These are phyloP conservation scores for Coleophoma eucalyptorum DNA, from an alignment of 2,329 filamentous ascomycete species.

Conservation along the genomic window DNA sequence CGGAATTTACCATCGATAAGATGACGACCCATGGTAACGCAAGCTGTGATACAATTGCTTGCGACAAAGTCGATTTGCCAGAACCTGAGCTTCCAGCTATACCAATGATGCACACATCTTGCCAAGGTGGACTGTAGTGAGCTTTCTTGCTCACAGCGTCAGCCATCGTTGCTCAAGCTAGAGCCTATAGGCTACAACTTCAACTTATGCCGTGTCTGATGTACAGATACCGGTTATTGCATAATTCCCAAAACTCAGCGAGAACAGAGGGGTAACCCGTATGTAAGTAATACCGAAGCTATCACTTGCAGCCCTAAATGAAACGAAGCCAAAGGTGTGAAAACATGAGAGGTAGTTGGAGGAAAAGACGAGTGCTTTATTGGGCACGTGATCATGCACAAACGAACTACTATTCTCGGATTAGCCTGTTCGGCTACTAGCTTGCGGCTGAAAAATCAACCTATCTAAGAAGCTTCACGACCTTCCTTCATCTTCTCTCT, in stretches of 20 bases:
- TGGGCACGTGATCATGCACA: too few species aligned
- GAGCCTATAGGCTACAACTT: too few species aligned
- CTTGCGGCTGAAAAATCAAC: background rate
- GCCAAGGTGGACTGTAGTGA: constrained; percentile 93
- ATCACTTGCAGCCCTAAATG: too few species aligned
- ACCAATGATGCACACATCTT: constrained; percentile 92
- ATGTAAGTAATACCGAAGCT: too few species aligned
- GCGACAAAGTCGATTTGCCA: constrained; percentile 87
- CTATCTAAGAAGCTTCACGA: background rate
- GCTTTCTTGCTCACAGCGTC: constrained; percentile 35
- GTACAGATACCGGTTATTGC: too few species aligned
- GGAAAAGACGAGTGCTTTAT: too few species aligned
- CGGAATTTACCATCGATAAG: constrained; percentile 74
- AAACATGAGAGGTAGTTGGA: too few species aligned
- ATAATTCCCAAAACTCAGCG: too few species aligned
- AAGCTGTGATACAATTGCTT: constrained; percentile 84
- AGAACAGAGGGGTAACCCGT: too few species aligned
- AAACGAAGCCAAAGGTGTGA: too few species aligned
- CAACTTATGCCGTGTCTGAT: too few species aligned
- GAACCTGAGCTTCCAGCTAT: constrained; percentile 95
- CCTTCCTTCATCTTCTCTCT: constrained; percentile 1
- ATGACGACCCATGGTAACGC: constrained; percentile 98
- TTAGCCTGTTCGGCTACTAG: background rate
- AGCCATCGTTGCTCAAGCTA: constrained; percentile 9
- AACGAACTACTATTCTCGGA: too few species aligned